Percentiles rank a stretch among this genome's conserved stretches.
Conservation (phyloP, 164 flowering plant species). For the Malania oleifera region DNA sequence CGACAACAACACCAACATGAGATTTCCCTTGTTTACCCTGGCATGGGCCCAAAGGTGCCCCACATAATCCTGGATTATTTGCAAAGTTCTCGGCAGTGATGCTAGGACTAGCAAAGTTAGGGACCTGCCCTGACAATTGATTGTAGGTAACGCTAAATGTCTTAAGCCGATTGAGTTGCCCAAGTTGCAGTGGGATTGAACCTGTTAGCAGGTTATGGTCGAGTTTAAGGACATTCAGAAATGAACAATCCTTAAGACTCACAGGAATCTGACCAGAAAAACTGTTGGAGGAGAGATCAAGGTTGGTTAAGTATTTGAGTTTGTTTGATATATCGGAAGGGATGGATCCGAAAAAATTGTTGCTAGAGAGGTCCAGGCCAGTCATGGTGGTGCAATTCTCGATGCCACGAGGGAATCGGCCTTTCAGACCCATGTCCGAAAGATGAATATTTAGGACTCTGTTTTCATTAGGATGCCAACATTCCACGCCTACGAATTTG, state of each 20-base stretch:
- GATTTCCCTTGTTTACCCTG: conserved; percentile 13
- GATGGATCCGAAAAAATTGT: neutral
- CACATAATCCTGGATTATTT: neutral
- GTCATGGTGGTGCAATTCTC: conserved; percentile 1
- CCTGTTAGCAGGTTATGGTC: neutral
- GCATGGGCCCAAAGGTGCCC: conserved; percentile 30
- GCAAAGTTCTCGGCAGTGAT: neutral
- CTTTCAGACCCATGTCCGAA: neutral
- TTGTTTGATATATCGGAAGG: neutral
- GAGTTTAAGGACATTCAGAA: neutral
- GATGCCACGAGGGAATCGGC: neutral
- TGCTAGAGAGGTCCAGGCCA: neutral
- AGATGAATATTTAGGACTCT: neutral
- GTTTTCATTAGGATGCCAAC: neutral
- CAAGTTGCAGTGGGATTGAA: neutral
- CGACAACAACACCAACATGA: conserved; percentile 36
- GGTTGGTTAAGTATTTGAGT: neutral
- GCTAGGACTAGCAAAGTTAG: neutral
- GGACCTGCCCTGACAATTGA: neutral
- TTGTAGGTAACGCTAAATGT: neutral
- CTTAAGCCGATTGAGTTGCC: neutral
- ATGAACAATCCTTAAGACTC: neutral
- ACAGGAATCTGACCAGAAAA: neutral
- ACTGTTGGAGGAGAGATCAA: neutral
- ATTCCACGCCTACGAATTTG: neutral